Conservation (phyloP, 495 filamentous ascomycete genomes). For the Talaromyces trachyspermus region DNA sequence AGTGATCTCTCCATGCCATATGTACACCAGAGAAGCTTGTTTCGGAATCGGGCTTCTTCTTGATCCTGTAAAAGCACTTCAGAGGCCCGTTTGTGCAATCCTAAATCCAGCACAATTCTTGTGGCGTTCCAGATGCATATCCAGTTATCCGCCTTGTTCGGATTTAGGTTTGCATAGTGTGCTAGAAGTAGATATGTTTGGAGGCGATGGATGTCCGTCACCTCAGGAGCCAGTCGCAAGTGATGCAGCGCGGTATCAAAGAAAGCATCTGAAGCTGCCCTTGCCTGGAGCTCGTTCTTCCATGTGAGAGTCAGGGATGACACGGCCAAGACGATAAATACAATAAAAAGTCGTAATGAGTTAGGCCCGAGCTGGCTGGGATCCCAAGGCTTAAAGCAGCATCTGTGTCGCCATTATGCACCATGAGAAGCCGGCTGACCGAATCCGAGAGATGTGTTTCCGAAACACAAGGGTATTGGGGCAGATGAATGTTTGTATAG, state of each 20-base stretch:
- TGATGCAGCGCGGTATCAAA: not conserved
- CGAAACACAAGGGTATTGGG: not conserved
- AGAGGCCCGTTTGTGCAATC: not conserved
- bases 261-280: not conserved
- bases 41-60: not conserved
- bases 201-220: not conserved
- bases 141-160: not conserved
- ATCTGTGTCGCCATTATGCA: not conserved
- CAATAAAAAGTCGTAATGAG: not conserved
- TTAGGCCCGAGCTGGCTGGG: not conserved
- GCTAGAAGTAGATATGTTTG: not conserved
- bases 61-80: not conserved
- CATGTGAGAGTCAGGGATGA: slow-evolving; percentile 1
- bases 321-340: not conserved
- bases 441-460: not conserved
- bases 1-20: slow-evolving; percentile 2
- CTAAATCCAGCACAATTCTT: not conserved
- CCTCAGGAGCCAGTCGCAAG: not conserved
- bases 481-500: slow-evolving; percentile 1
- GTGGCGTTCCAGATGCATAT: not conserved
- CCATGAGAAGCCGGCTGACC: not conserved
- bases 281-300: not conserved
- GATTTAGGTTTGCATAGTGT: not conserved
- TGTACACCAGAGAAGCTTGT: not conserved
- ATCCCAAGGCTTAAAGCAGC: not conserved